Base-by-base conservation (phyloP, 106 monocot species). In the Dendrobium officinale region DNA sequence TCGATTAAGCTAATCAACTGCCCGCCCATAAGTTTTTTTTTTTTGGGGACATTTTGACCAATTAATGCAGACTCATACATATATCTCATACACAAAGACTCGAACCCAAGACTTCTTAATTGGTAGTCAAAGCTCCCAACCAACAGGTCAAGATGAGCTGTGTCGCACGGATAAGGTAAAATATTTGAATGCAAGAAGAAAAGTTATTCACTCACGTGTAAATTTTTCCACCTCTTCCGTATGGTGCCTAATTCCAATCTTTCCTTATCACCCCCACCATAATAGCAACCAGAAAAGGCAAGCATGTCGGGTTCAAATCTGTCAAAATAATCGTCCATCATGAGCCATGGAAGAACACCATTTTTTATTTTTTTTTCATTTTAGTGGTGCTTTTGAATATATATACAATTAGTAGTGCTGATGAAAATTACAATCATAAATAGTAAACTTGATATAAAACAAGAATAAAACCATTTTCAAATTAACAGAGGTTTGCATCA, bases 281-380 rank as follows among this genome's bases (percentile, higher is more conserved):
- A 99, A 82, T 99, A 91, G 86, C 98, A 99, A 22, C 98, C 98
- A 89, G 98, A 99, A 85, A 99, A 99, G 26, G 98, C 98, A 67
- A 99, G 98, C 98, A 99, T 99, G 77, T 99, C 98, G 31, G 95
- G 92, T 76, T 99, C 98, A 87, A 99, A 99, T 83, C 98, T 99
- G 88, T 42, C 78, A 84, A 42, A 18, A 76, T 4, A 79, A 75
- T n/a, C 54, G 66, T 77, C 67, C 4, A 43, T 20, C 74, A 43
- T 40, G 40, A 72, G 13, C 64, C 51, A 51, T 48, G 10, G 51
- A 51, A 51, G 51, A 3, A 51, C 51, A 11, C 13, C 13, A 13
- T 2, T 2, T 51, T 51, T 51, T 26, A 26, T 26, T 9, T 45
- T 45, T 45, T 45, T 45, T 45, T 9, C 37, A 37, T 37, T 37